These are phyloP conservation scores for Aspergillus sparsus DNA, from an alignment of 495 filamentous ascomycete genomes.

Conservation along the genomic window DNA sequence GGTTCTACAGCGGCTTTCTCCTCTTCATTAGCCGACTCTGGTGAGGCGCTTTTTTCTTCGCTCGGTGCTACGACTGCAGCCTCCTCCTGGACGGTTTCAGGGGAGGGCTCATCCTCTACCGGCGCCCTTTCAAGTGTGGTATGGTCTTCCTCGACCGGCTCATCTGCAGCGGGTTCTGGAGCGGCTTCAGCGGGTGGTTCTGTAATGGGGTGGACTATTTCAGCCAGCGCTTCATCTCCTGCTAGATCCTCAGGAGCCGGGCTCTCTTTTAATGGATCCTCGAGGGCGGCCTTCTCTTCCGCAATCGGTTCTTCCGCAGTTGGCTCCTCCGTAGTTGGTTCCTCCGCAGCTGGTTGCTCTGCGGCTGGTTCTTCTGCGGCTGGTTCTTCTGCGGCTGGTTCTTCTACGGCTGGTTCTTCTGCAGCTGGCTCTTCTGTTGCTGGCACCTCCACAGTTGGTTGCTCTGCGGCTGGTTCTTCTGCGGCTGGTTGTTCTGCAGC, in stretches of 20 bases:
- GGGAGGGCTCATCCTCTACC: background rate
- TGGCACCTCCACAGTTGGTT: background rate
- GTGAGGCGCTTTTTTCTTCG: too few species aligned
- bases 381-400: background rate
- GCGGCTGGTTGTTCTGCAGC: constrained; percentile 13
- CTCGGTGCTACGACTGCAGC: background rate
- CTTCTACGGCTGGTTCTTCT: background rate
- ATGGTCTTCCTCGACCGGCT: background rate
- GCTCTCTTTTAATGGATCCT: too few species aligned
- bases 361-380: constrained; percentile 18
- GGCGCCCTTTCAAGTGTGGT: background rate
- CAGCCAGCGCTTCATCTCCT: too few species aligned
- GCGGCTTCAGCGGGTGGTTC: constrained; percentile 9
- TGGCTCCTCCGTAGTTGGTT: constrained; percentile 8
- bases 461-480: background rate
- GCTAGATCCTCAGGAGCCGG: too few species aligned
- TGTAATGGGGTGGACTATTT: too few species aligned
- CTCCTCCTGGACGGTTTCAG: background rate
- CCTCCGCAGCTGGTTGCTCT: constrained; percentile 2
- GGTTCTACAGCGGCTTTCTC: constrained; percentile 2
- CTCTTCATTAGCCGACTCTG: background rate
- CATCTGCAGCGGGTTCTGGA: constrained; percentile 6
- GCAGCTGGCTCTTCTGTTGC: background rate
- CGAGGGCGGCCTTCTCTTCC: background rate
- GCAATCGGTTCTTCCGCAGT: constrained; percentile 1